A percentile compares a stretch with the other conserved stretches of the same genome.
These are phyloP conservation scores for Rhynchosporium graminicola DNA, from an alignment of 2,329 filamentous ascomycete genomes.

Conservation along the genomic window DNA sequence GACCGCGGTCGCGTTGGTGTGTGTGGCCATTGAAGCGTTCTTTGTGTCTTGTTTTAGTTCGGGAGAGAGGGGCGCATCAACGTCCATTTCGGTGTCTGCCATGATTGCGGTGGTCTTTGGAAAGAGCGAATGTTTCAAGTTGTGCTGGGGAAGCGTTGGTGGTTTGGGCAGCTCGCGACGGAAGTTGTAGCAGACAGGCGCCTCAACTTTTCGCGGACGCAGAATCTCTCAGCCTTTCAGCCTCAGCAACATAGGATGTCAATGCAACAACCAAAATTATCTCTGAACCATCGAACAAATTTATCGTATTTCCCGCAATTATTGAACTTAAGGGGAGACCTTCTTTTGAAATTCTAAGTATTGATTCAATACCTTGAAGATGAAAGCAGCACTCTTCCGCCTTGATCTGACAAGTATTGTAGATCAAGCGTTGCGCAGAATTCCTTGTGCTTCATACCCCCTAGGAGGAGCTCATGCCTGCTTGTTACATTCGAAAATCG, in stretches of 20 bases:
- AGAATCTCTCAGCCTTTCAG: background rate
- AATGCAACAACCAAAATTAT: background rate
- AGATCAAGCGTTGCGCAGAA: too few relatives aligned
- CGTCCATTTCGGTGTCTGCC: constrained; percentile 50
- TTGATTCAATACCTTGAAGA: too few relatives aligned
- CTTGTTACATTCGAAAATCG: background rate
- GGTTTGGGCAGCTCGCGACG: background rate
- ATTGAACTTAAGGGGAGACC: too few relatives aligned
- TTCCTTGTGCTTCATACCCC: too few relatives aligned
- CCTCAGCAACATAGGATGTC: background rate
- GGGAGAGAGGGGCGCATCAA: constrained; percentile 42
- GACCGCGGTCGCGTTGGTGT: constrained; percentile 74
- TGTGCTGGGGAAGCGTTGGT: background rate
- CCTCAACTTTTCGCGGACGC: background rate
- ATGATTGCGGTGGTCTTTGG: constrained; percentile 36
- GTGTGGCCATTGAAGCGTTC: constrained; percentile 69
- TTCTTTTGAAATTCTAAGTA: too few relatives aligned
- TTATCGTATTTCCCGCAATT: too few relatives aligned
- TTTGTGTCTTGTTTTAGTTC: constrained; percentile 56
- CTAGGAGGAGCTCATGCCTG: too few relatives aligned
- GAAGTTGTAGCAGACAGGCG: background rate
- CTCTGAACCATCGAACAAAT: too few relatives aligned
- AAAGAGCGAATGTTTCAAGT: background rate
- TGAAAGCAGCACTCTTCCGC: too few relatives aligned
- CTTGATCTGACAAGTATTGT: too few relatives aligned